Base-by-base conservation (phyloP, 768 basidiomycete genomes). In the Lactarius indigo region DNA sequence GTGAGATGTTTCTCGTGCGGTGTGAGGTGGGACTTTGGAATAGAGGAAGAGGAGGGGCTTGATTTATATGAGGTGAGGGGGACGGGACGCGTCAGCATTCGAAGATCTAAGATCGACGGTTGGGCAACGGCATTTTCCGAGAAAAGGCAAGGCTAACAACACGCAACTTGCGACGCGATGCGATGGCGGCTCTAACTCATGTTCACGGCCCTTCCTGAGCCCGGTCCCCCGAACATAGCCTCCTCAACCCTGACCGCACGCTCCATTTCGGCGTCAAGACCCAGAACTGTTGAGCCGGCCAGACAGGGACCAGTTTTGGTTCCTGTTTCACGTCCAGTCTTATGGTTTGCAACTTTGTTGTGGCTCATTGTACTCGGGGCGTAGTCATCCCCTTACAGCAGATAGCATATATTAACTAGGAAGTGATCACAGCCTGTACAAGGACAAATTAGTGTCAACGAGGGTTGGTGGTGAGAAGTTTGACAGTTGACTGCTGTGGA, bases 81-180 rank as follows among this genome's bases (percentile, higher is more conserved):
- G 65, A 26, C 23, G 70, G 57, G 65, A 71, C 70, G 70, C 69
- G 70, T 70, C 70, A 70, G 70, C 70, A 57, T 62, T 39, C n/a
- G 59, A 18, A 7, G 61, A 70, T 70, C 70, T 70, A n/a, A 69
- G 70, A 70, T 70, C 61, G 61, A 50, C 59, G 44, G 58, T 41
- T 28, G 23, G 30, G 57, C 30, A 56, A 52, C 57, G 68, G 57
- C 41, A 54, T 15, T 44, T 56, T 47, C 64, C 55, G 66, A 50
- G 30, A 26, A 62, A 26, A 47, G 31, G 57, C 28, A 52, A 57
- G 18, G 57, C 44, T 31, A 26, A 26, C 20, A 31, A 18, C 30
- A 44, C 20, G n/a, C 47, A 15, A 33, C 30, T 31, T 33, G 56
- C 31, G 28, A 17, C 31, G 33, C 18, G 33, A 35, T 33, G n/a